Evolutionary conservation across 495 filamentous ascomycete genomes (phyloP).

Genomic region (Letharia columbiana): DNA sequence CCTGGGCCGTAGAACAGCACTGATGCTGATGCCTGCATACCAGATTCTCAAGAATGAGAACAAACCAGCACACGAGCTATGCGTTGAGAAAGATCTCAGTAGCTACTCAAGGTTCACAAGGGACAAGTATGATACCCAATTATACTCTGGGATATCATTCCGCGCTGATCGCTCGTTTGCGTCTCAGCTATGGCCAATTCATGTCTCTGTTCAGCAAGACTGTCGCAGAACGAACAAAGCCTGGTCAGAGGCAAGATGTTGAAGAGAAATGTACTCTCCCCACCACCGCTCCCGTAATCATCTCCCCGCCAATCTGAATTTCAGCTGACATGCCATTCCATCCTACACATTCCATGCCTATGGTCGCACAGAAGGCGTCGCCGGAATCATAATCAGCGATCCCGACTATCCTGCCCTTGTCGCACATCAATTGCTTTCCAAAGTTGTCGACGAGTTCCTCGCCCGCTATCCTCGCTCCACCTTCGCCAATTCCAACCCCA

Average conservation of each 20-base stretch:
- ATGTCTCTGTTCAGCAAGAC: constrained; percentile 48
- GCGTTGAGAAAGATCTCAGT: constrained; percentile 68
- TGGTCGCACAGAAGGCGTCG: constrained; percentile 75
- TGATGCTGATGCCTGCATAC: constrained; percentile 17
- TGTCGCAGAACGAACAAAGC: constrained; percentile 70
- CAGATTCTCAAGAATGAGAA: constrained; percentile 75
- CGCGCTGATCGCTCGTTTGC: constrained; percentile 9
- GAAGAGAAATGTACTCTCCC: constrained; percentile 66
- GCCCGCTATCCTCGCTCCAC: constrained; percentile 62
- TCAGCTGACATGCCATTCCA: constrained; percentile 14
- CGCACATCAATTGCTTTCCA: constrained; percentile 88
- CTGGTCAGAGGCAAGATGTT: constrained; percentile 85
- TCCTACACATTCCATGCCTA: constrained; percentile 86
- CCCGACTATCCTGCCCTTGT: constrained; percentile 83
- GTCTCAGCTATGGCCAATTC: constrained; percentile 45
- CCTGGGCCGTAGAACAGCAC: constrained; percentile 2
- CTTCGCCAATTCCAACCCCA: constrained; percentile 48
- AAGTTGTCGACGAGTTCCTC: constrained; percentile 90
- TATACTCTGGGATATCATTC: background rate
- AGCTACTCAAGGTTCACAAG: constrained; percentile 76
- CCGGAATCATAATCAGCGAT: constrained; percentile 81
- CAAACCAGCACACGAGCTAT: constrained; percentile 73
- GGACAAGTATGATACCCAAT: constrained; percentile 42
- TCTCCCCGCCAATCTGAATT: background rate
- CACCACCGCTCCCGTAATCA: constrained; percentile 14